Evolutionary conservation across 768 basidiomycete species (phyloP).

Genomic region (Calocybe indica): DNA sequence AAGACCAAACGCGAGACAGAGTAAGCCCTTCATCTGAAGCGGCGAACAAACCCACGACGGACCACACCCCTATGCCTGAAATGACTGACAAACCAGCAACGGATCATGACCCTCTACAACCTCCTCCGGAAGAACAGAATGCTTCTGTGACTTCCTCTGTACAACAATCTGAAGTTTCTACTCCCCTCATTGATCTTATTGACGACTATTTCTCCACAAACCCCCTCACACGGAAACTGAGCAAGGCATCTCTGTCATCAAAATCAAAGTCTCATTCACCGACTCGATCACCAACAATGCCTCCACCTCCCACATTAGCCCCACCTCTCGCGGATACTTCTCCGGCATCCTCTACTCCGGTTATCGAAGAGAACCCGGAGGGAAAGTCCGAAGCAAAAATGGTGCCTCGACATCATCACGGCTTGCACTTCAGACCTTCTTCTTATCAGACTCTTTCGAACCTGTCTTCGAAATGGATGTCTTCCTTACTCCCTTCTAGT

Average conservation of each 20-base stretch:
- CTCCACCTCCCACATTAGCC: constrained; percentile 27
- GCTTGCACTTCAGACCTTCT: constrained; percentile 11
- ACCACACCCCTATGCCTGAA: constrained; percentile 22
- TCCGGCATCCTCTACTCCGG: constrained; percentile 2
- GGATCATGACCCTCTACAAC: background rate
- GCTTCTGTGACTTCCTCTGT: no score
- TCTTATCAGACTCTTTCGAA: constrained; percentile 22
- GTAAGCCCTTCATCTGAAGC: background rate
- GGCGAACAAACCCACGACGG: constrained; percentile 6
- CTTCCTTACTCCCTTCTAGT: constrained; percentile 28
- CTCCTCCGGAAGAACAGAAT: background rate
- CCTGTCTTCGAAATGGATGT: constrained; percentile 46
- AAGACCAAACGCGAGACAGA: constrained; percentile 10
- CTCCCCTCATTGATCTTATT: background rate
- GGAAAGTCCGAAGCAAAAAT: background rate
- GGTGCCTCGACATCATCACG: constrained; percentile 17
- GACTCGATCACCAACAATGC: constrained; percentile 10
- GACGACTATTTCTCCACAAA: background rate
- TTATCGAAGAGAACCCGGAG: no score
- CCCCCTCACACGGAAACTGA: background rate
- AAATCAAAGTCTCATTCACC: background rate
- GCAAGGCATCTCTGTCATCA: no score
- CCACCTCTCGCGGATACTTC: constrained; percentile 29
- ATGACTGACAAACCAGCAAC: constrained; percentile 7
- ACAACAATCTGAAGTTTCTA: no score